These are phyloP conservation scores for Lentinula edodes DNA, from an alignment of 768 basidiomycete genomes.

Conservation along the genomic window DNA sequence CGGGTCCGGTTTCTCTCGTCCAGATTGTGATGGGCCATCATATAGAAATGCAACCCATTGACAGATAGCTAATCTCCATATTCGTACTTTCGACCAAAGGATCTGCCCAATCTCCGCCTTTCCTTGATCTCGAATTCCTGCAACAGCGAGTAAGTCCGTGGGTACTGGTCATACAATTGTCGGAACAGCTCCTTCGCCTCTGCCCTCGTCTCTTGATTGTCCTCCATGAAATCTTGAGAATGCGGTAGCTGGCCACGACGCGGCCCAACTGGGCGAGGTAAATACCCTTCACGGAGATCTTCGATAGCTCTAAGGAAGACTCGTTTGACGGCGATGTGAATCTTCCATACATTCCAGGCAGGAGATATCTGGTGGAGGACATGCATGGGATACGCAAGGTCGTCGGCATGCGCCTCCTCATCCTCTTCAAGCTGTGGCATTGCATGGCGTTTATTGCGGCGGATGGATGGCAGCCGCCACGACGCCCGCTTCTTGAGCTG, in stretches of 20 bases:
- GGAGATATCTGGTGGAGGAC: conserved; percentile 61
- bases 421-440: conserved; percentile 8
- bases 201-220: conserved; percentile 15
- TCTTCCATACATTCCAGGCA: conserved; percentile 59
- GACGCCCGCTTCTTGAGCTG: conserved; percentile 4
- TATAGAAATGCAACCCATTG: background rate
- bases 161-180: conserved; percentile 45
- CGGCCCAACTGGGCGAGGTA: conserved; percentile 35
- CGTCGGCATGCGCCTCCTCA: conserved; percentile 20
- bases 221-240: conserved; percentile 17
- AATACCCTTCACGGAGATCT: conserved; percentile 44
- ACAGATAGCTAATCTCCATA: background rate
- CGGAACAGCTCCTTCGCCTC: conserved; percentile 36
- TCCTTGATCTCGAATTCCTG: conserved; percentile 10
- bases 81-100: background rate
- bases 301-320: conserved; percentile 40
- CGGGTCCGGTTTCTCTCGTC: background rate
- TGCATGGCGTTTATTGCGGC: conserved; percentile 9
- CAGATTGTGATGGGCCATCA: background rate
- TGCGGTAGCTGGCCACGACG: conserved; percentile 19
- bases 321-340: conserved; percentile 46
- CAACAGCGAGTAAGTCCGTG: conserved; percentile 32
- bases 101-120: background rate
- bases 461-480: conserved; percentile 3
- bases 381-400: conserved; percentile 55